Evolutionary conservation across 768 basidiomycete genomes (phyloP).

Genomic region (Guyanaporus albipodus): DNA sequence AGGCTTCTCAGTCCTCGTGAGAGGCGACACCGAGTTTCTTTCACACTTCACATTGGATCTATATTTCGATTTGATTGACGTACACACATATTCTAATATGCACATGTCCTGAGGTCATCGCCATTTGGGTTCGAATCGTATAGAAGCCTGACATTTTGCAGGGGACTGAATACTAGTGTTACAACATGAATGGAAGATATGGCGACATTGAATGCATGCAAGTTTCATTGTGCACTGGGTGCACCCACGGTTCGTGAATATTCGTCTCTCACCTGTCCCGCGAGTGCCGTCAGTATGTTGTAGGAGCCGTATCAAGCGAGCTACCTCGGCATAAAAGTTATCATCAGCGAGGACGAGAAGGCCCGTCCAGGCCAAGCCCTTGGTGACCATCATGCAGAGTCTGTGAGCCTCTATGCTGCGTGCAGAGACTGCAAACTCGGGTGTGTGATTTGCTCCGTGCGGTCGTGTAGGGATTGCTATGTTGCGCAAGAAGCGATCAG

Average conservation of each 20-base stretch:
- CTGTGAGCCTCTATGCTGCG: constrained; percentile 58
- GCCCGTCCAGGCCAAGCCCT: constrained; percentile 59
- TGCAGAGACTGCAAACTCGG: constrained; percentile 59
- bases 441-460: constrained; percentile 73
- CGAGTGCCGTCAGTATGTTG: background rate
- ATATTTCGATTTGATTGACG: constrained; percentile 16
- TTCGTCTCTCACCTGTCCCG: constrained; percentile 25
- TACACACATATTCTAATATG: constrained; percentile 18
- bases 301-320: background rate
- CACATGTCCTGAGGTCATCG: constrained; percentile 11
- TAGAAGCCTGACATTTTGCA: constrained; percentile 4
- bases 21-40: constrained; percentile 4
- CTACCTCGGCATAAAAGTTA: constrained; percentile 53
- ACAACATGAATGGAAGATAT: constrained; percentile 5
- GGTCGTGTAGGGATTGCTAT: constrained; percentile 69
- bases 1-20: constrained; percentile 13
- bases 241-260: constrained; percentile 12
- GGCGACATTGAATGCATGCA: background rate
- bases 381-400: constrained; percentile 51
- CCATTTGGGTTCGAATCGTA: constrained; percentile 13
- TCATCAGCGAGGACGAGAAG: constrained; percentile 57
- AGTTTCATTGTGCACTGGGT: background rate
- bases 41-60: constrained; percentile 17
- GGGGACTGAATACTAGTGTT: constrained; percentile 17
- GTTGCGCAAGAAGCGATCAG: constrained; percentile 18